Conservation (phyloP, 495 filamentous ascomycete genomes). For the Elasticomyces elasticus region DNA sequence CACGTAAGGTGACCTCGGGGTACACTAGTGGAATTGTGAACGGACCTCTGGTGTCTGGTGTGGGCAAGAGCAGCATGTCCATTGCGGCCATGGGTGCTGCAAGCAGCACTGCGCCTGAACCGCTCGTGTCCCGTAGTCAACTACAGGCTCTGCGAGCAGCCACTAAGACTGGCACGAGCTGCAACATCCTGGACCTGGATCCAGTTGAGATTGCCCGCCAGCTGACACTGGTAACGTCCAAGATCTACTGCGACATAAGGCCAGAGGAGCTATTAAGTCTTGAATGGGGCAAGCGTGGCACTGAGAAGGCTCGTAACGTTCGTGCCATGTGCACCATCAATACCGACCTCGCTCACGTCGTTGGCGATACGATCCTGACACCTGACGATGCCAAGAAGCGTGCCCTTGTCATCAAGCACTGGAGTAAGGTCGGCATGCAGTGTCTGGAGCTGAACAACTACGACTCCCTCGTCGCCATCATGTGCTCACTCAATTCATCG, state of each 20-base stretch:
- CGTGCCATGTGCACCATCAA: conserved; percentile 89
- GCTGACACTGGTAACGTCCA: conserved; percentile 85
- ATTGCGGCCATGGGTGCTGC: conserved; percentile 53
- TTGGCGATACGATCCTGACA: conserved; percentile 88
- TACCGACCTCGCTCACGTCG: conserved; percentile 82
- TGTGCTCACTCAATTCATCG: conserved; percentile 83
- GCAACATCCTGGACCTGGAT: conserved; percentile 86
- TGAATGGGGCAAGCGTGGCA: conserved; percentile 83
- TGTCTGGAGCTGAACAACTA: conserved; percentile 91
- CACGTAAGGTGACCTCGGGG: conserved; percentile 67
- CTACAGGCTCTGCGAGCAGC: conserved; percentile 59
- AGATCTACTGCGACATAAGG: conserved; percentile 83
- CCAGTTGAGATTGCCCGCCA: conserved; percentile 86
- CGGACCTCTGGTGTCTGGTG: conserved; percentile 77
- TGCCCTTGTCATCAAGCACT: conserved; percentile 87
- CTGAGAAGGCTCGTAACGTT: conserved; percentile 76
- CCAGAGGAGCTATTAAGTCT: conserved; percentile 89
- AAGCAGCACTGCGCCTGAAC: conserved; percentile 59
- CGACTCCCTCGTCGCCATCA: conserved; percentile 91
- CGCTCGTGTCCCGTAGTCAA: conserved; percentile 67
- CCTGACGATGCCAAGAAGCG: conserved; percentile 84
- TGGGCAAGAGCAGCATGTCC: conserved; percentile 75
- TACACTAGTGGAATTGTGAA: conserved; percentile 57
- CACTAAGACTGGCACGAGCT: conserved; percentile 56
- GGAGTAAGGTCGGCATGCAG: conserved; percentile 89